Evolutionary conservation across 2,329 filamentous ascomycete genomes (phyloP), one percentile per base, ranked within the genome.

Genomic region (Karstenula rhodostoma): DNA sequence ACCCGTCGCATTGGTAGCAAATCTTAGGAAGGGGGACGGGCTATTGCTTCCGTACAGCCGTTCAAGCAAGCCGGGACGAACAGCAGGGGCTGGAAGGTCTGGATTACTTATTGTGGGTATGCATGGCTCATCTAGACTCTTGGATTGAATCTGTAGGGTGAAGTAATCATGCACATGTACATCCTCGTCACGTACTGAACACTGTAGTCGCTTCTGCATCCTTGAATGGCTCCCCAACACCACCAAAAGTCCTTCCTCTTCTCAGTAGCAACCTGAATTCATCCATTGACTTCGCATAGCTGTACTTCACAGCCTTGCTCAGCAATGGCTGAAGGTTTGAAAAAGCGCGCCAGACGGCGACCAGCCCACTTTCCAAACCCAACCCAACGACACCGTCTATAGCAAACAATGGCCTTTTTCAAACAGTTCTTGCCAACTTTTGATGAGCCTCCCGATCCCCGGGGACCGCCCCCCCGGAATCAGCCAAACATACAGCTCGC

Each of bases 1-100:
- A 42, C 22, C 51, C 27, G 52, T 37, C 3, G 52, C 52, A 10
- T 27, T 35, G 52, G 51, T 44, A 54, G 51, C 40, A 44, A 50
- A 25, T 44, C 22, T n/a, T 12, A 43, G 50, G 15, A 53, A 53
- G 50, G 35, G 50, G 37, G 1, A n/a, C 23, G 50, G 22, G 19
- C 50, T 53, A 19, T 22, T 53, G 50, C 22, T 19, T 53, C 35
- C 50, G 50, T n/a, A 33, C 22, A 8, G 22, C 19, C 33, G 27
- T n/a, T 25, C 17, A 15, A 9, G 43, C 8, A n/a, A 25, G 23
- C 23, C 43, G 43, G 15, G 8, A 46, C 23, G 12, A 27, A 27
- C 2, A 25, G 22, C 43, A 47, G 23, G 23, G 44, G 22, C 3
- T 15, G n/a, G 3, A 43, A 10, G 40, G n/a, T 23, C 40, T 43